Evolutionary conservation across 768 basidiomycete genomes (phyloP).

Genomic region (Tephrocybe rancida): DNA sequence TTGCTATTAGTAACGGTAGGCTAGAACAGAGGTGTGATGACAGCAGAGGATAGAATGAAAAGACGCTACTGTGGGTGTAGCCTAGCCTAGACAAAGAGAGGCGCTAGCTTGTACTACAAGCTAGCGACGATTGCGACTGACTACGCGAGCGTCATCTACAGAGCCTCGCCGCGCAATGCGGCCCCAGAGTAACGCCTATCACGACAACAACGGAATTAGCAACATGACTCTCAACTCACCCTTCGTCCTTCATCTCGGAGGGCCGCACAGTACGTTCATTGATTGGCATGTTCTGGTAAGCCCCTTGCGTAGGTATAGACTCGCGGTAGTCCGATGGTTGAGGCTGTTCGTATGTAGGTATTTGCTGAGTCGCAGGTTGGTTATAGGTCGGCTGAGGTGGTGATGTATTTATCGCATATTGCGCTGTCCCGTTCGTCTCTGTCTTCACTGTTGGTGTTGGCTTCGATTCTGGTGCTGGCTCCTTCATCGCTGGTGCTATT

Average conservation of each 20-base stretch:
- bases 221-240: slow-evolving; percentile 65
- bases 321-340: slow-evolving; percentile 53
- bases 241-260: slow-evolving; percentile 97
- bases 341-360: slow-evolving; percentile 78
- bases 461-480: slow-evolving; percentile 20
- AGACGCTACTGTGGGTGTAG: slow-evolving; percentile 82
- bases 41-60: slow-evolving; percentile 55
- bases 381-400: slow-evolving; percentile 14
- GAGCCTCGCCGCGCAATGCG: slow-evolving; percentile 21
- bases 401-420: slow-evolving; percentile 23
- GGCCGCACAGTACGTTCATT: slow-evolving; percentile 74
- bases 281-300: slow-evolving; percentile 44
- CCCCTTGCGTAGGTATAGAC: slow-evolving; percentile 34
- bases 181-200: slow-evolving; percentile 29
- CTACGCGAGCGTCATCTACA: slow-evolving; percentile 59
- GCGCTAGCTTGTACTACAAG: slow-evolving; percentile 65
- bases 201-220: slow-evolving; percentile 24
- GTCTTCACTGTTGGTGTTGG: slow-evolving; percentile 19
- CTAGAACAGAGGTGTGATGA: slow-evolving; percentile 69
- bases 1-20: slow-evolving; percentile 82
- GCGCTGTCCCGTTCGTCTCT: slow-evolving; percentile 12
- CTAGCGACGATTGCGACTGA: slow-evolving; percentile 66
- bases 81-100: slow-evolving; percentile 77
- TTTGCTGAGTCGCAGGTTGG: slow-evolving; percentile 60
- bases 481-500: slow-evolving; percentile 10